Evolutionary conservation across 306 rosid genomes (phyloP).

Genomic region (Heteromeles arbutifolia): DNA sequence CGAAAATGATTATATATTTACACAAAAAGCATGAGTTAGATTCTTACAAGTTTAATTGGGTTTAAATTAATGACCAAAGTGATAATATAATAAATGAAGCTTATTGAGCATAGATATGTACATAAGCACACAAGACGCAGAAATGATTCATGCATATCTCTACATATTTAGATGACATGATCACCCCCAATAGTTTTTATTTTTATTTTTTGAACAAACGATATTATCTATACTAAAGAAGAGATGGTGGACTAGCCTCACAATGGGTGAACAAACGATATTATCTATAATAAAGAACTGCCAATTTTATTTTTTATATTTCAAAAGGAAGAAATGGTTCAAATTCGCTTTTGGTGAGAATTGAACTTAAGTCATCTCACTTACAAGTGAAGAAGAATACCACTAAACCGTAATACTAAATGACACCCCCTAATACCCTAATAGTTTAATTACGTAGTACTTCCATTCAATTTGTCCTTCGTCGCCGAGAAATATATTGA

Average conservation of each 20-base stretch:
- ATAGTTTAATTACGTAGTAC: not conserved
- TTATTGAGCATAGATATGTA: not conserved
- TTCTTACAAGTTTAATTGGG: not conserved
- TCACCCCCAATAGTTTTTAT: not conserved
- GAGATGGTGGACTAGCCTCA: too few relatives aligned
- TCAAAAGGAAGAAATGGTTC: too few relatives aligned
- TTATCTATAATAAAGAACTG: too few relatives aligned
- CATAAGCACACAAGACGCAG: not conserved
- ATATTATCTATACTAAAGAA: too few relatives aligned
- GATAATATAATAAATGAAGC: not conserved
- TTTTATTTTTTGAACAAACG: too few relatives aligned
- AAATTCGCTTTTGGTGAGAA: too few relatives aligned
- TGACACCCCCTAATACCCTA: not conserved
- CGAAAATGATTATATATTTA: not conserved
- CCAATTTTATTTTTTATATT: too few relatives aligned
- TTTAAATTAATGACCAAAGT: not conserved
- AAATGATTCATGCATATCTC: not conserved
- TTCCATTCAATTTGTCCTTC: not conserved
- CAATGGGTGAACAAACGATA: too few relatives aligned
- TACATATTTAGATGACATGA: not conserved
- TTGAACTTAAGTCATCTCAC: too few relatives aligned
- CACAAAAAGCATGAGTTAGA: not conserved
- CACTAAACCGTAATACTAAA: too few relatives aligned
- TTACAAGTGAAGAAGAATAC: too few relatives aligned
- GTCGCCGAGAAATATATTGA: too few relatives aligned